phyloP scores from a whole-genome alignment of 176 grass and related monocot genomes.

The Rhynchospora pubera region DNA sequence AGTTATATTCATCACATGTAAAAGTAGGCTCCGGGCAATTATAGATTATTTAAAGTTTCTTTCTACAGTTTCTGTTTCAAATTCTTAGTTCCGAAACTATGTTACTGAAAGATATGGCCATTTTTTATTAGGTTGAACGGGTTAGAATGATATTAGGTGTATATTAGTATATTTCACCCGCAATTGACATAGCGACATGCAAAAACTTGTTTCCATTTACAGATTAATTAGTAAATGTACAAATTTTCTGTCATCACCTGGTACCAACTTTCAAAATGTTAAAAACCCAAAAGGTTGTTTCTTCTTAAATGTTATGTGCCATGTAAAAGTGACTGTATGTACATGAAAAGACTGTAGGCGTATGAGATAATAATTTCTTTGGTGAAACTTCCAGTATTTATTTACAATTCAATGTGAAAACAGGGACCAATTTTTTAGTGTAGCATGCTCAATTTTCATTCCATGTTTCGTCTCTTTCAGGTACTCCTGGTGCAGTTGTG shows the following conservation, averaged over 20 bases:
- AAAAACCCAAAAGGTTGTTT: not conserved
- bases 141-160: not conserved
- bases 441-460: not conserved
- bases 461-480: not conserved
- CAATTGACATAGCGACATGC: not conserved
- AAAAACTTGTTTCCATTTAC: not conserved
- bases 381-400: not conserved
- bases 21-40: not conserved
- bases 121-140: not conserved
- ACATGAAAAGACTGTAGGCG: not conserved
- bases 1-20: not conserved
- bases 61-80: not conserved
- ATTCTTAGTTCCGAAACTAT: not conserved
- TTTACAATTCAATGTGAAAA: not conserved
- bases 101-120: not conserved
- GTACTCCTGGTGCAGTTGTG: not conserved
- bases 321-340: not conserved
- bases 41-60: not conserved
- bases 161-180: not conserved
- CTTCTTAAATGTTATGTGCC: not conserved
- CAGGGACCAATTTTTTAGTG: not conserved
- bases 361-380: not conserved
- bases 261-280: not conserved
- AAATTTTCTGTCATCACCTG: not conserved
- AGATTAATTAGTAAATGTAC: not conserved